These are phyloP conservation scores for Fibroporia radiculosa DNA, from an alignment of 768 basidiomycete species.

Conservation along the genomic window DNA sequence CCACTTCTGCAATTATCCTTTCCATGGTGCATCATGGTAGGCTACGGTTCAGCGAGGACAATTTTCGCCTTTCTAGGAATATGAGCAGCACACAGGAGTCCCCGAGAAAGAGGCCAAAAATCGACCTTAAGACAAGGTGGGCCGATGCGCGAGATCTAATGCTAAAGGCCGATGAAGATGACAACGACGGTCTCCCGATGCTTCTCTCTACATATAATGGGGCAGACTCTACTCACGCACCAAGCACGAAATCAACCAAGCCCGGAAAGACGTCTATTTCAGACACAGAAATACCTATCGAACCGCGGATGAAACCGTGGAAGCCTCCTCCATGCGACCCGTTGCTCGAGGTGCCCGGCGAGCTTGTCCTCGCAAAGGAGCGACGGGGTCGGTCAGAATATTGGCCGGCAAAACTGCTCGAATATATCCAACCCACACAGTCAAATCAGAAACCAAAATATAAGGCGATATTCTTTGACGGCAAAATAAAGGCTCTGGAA, in stretches of 20 bases:
- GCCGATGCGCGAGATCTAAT: conserved; percentile 38
- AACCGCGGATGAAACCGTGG: conserved; percentile 18
- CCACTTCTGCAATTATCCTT: conserved; percentile 34
- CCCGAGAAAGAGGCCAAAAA: conserved; percentile 39
- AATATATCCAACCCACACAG: conserved; percentile 38
- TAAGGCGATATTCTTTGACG: conserved; percentile 52
- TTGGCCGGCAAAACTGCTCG: conserved; percentile 63
- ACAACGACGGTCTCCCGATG: conserved; percentile 43
- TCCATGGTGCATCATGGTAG: conserved; percentile 28
- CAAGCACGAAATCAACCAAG: neutral
- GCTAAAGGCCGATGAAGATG: conserved; percentile 33
- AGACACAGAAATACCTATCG: neutral
- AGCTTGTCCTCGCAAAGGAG: conserved; percentile 50
- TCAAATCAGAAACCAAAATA: conserved; percentile 39
- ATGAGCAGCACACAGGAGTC: conserved; percentile 21
- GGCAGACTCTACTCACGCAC: neutral
- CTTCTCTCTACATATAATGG: conserved; percentile 16
- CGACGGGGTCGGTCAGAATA: conserved; percentile 29
- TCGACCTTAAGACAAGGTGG: conserved; percentile 35
- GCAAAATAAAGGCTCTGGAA: conserved; percentile 29
- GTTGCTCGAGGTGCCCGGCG: conserved; percentile 55
- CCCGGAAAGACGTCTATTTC: neutral
- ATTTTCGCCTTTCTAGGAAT: conserved; percentile 18
- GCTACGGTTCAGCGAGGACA: conserved; percentile 35
- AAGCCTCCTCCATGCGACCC: conserved; percentile 40